Evolutionary conservation across 1,284 basidiomycete genomes (phyloP), one percentile per base, ranked within the genome.

Genomic region (Cutaneotrichosporon sp.): DNA sequence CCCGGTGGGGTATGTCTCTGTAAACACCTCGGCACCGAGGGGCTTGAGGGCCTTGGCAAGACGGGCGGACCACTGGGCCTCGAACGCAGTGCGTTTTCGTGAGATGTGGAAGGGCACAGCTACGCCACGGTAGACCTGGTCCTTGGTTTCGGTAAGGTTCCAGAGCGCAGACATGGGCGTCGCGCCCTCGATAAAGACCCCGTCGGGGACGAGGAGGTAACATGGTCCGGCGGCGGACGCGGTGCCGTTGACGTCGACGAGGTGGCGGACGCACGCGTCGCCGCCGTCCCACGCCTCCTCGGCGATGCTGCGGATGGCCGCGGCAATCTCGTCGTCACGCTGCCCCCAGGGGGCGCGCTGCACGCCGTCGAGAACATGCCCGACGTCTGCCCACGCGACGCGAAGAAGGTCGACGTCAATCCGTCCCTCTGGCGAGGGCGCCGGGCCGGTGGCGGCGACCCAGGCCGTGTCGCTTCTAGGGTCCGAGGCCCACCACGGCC

Each of bases 331-430:
- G 18, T 61, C 57, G 45, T 65, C 63, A 11, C 59, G 56, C 27
- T 51, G 50, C 1, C 49, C 52, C 64, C 60, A 65, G 4, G 46
- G 45, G 3, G 42, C 56, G n/a, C 38, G 38, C 22, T 52, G 49
- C 5, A 42, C 42, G 8, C 70, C 66, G 58, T 77, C 76, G 25
- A 78, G 67, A 0, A 78, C 72, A 54, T 70, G 70, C 4, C 68
- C 74, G 6, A 77, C 77, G 56, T 76, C 75, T 10, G 74, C 68
- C 77, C 77, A 79, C 1, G 66, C 75, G 4, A 77, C 61, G 13
- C 75, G 63, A 55, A 76, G 55, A 4, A 77, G 49, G 16, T 67
- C 51, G 4, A 78, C 60, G 51, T 73, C 72, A 5, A 46, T 22
- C 31, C 13, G 31, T 25, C 51, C 51, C 33, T 53, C 51, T 38